A percentile compares a stretch with the other conserved stretches of the same genome.
Evolutionary conservation across 202 grass and related monocot genomes (phyloP).

Genomic region (Schoenoplectus tabernaemontani): DNA sequence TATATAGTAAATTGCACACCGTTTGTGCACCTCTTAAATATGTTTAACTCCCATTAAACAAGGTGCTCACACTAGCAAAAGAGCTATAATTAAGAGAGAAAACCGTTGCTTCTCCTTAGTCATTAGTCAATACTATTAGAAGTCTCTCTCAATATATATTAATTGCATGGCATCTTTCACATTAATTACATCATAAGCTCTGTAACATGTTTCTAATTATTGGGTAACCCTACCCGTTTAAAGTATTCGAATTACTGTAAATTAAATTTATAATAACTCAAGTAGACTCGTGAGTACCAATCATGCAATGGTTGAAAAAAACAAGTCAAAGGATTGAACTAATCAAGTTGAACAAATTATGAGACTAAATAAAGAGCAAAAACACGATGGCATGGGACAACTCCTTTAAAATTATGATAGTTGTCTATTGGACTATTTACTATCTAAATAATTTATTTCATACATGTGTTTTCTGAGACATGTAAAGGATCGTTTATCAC

Average conservation of each 20-base stretch:
- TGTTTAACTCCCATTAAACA: not conserved
- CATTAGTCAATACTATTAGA: not conserved
- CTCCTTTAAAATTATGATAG: not conserved
- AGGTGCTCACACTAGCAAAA: not conserved
- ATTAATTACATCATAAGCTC: not conserved
- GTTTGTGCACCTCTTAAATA: not conserved
- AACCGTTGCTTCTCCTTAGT: not conserved
- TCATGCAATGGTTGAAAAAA: not conserved
- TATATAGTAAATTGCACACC: not conserved
- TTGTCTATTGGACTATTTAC: not conserved
- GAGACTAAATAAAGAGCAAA: not conserved
- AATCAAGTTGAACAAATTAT: not conserved
- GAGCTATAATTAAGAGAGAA: not conserved
- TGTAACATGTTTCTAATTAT: not conserved
- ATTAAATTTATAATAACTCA: not conserved
- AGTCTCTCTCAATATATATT: not conserved
- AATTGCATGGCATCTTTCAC: not conserved
- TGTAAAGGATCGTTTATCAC: too few relatives aligned
- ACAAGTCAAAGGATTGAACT: slow-evolving; percentile 7
- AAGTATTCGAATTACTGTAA: not conserved
- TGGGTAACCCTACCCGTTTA: not conserved
- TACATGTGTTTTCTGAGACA: not conserved
- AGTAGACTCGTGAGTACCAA: not conserved
- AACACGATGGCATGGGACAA: not conserved
- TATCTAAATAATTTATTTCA: not conserved